These are phyloP conservation scores for Lipomyces oligophaga DNA, from an alignment of 805 yeast genomes.

Conservation along the genomic window DNA sequence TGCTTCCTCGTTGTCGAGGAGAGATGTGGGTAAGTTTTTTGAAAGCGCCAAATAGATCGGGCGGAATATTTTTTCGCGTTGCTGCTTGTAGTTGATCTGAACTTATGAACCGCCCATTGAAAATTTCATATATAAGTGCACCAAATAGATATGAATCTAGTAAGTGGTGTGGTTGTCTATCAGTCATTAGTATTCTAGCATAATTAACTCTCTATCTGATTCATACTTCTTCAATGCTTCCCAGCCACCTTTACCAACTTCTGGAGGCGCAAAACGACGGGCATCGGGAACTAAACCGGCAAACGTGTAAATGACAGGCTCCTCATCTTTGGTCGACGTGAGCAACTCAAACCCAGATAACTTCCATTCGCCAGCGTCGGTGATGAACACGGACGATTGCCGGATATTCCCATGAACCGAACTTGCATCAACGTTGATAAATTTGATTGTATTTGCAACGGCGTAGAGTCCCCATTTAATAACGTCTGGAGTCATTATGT, in stretches of 20 bases:
- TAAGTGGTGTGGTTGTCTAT: slow-evolving; percentile 31
- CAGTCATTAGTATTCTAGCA: slow-evolving; percentile 25
- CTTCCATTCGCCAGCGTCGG: slow-evolving; percentile 74
- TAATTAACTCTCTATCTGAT: neutral
- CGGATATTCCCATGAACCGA: slow-evolving; percentile 64
- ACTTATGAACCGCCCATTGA: slow-evolving; percentile 35
- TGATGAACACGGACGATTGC: slow-evolving; percentile 58
- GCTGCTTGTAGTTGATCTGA: slow-evolving; percentile 25
- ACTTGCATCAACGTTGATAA: slow-evolving; percentile 52
- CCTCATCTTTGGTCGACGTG: slow-evolving; percentile 49
- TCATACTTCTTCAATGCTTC: slow-evolving; percentile 32
- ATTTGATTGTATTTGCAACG: slow-evolving; percentile 53
- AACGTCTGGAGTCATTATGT: slow-evolving; percentile 34
- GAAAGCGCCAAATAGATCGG: slow-evolving; percentile 38
- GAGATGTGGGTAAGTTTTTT: slow-evolving; percentile 43
- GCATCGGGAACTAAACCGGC: slow-evolving; percentile 39
- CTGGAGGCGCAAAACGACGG: slow-evolving; percentile 49
- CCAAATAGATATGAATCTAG: slow-evolving; percentile 68
- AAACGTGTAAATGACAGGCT: slow-evolving; percentile 36
- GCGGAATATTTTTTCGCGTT: slow-evolving; percentile 38
- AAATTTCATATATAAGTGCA: slow-evolving; percentile 47
- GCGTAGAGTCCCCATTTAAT: slow-evolving; percentile 54
- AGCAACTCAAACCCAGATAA: slow-evolving; percentile 75
- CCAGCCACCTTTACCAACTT: slow-evolving; percentile 46
- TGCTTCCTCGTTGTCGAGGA: slow-evolving; percentile 42